Base-by-base conservation (phyloP, 2,329 filamentous ascomycete species). In the Neoascochyta sp. region DNA sequence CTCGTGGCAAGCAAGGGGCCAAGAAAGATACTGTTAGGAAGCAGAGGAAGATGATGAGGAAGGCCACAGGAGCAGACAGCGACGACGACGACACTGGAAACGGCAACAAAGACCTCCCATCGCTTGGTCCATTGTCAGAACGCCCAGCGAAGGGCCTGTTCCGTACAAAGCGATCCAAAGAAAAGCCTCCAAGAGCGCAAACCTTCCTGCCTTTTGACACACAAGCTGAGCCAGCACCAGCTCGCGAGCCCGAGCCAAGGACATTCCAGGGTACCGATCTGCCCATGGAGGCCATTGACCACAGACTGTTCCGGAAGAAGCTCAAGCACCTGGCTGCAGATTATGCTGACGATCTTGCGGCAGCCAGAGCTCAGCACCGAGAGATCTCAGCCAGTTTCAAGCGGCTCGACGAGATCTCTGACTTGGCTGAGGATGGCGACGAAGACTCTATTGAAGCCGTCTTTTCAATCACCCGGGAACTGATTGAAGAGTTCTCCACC, bases 401-500 rank as follows among this genome's bases (percentile, higher is more conserved):
- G 37, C 68, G 71, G 27, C 50, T 77, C 34, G 56, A 71, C 7
- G 62, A 68, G 14, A 32, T 63, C 5, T 43, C 46, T 18, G 43
- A 50, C 8, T 62, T 51, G 10, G 64, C 76, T 36, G 67, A 74
- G 39, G 56, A 60, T 13, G 74, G 73, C 7, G 65, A 76, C 16
- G 54, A 66, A 14, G 64, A 68, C 22, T 70, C 71, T 3, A 66
- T 68, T 5, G 66, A 71, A 21, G 70, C 76, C 27, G 81, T 76
- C 68, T 64, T 81, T 9, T 73, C 78, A 27, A 74, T 75, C 37
- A 76, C 76, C 0, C 68, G 73, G 38, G 69, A 70, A 34, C 64
- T 82, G 34, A 63, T 80, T 22, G 70, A 75, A 30, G 76, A 79
- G 34, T 83, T 81, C 47, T 68, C 73, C 6, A 70, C 70, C 7